Conservation (phyloP, 768 basidiomycete species). For the Boletus rex-veris region DNA sequence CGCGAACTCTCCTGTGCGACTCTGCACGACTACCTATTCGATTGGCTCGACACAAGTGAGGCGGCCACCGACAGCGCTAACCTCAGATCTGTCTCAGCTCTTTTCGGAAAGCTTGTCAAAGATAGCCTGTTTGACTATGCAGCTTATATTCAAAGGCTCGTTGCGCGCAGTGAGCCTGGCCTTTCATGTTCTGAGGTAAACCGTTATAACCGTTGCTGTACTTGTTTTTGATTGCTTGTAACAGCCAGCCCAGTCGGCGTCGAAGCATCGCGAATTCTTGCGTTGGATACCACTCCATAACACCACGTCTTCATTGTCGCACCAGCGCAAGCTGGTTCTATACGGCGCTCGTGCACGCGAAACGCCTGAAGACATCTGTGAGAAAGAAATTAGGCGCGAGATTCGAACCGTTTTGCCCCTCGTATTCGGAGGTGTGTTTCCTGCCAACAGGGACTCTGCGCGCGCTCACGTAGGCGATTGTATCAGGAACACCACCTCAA, state of each 20-base stretch:
- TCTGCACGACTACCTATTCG: conserved; percentile 74
- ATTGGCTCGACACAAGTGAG: conserved; percentile 72
- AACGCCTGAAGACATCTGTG: conserved; percentile 67
- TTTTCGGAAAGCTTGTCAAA: conserved; percentile 72
- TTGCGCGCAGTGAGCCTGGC: conserved; percentile 71
- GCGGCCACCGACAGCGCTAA: conserved; percentile 55
- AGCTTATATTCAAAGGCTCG: conserved; percentile 73
- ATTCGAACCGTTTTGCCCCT: conserved; percentile 61
- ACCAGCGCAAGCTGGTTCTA: conserved; percentile 66
- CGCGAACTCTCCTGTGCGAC: conserved; percentile 57
- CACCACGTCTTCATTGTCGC: conserved; percentile 53
- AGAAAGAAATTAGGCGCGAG: conserved; percentile 69
- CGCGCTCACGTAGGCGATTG: conserved; percentile 6
- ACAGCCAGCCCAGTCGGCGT: conserved; percentile 27
- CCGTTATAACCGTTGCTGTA: neutral
- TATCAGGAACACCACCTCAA: conserved; percentile 32
- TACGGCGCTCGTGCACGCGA: conserved; percentile 67
- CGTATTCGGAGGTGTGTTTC: conserved; percentile 58
- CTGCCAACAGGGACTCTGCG: neutral
- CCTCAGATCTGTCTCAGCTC: conserved; percentile 55
- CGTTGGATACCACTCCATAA: conserved; percentile 69
- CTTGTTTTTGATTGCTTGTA: neutral
- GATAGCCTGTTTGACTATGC: conserved; percentile 70
- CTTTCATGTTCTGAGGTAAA: conserved; percentile 53
- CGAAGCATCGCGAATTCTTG: conserved; percentile 68